Conservation (phyloP, 495 filamentous ascomycete species). For the Podospora pseudopauciseta region DNA sequence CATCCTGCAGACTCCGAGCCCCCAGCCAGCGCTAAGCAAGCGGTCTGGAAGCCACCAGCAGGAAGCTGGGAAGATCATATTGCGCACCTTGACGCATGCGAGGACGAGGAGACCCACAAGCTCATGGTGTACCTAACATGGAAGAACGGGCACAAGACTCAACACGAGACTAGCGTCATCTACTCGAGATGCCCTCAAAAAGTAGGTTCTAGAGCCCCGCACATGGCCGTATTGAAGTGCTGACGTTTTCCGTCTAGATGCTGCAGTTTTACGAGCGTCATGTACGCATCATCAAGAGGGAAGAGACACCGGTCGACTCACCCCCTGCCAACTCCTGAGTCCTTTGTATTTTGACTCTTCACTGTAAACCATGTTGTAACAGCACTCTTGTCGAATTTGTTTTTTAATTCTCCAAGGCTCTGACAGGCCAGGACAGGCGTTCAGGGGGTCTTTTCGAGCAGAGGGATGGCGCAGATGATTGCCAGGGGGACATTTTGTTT, state of each 20-base stretch:
- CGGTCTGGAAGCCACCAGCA: conserved; percentile 50
- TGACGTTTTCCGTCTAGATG: conserved; percentile 42
- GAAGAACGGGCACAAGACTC: conserved; percentile 58
- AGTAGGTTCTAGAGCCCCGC: conserved; percentile 33
- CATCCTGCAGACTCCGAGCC: conserved; percentile 36
- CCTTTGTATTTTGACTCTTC: neutral
- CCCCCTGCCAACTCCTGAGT: neutral
- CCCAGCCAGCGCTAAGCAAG: conserved; percentile 34
- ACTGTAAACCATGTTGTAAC: neutral
- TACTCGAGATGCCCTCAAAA: conserved; percentile 60
- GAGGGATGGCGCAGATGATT: neutral
- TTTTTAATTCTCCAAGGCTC: neutral
- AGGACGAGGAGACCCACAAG: conserved; percentile 46
- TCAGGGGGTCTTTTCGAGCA: neutral
- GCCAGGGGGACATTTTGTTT: no score
- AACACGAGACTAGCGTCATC: conserved; percentile 52
- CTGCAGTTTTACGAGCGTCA: conserved; percentile 59
- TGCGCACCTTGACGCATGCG: conserved; percentile 52
- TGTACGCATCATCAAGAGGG: conserved; percentile 46
- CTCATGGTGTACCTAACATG: conserved; percentile 52
- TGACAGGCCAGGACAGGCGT: no score
- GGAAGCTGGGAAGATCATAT: conserved; percentile 59
- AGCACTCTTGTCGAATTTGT: neutral
- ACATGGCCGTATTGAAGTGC: neutral
- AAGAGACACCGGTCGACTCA: neutral